Evolutionary conservation across 2,329 filamentous ascomycete genomes (phyloP).

Genomic region (Monilinia aucupariae): DNA sequence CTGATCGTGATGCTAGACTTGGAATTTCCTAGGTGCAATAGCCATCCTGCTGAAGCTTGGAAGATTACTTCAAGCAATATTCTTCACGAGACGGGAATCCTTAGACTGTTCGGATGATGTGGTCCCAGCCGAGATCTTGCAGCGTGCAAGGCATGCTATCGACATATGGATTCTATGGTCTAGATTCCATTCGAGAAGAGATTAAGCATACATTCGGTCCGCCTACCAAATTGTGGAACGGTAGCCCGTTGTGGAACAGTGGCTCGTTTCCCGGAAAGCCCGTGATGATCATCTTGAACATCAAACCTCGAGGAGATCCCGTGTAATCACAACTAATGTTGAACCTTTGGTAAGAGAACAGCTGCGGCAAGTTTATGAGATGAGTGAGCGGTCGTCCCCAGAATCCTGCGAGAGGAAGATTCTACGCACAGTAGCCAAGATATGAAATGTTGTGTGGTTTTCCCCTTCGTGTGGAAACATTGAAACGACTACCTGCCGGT

Average conservation of each 20-base stretch:
- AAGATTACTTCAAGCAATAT: background rate
- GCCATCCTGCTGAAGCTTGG: background rate
- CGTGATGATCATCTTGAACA: background rate
- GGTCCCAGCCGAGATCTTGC: slow-evolving; percentile 1
- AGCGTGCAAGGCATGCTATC: background rate
- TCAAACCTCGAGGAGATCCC: background rate
- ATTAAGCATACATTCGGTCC: slow-evolving; percentile 2
- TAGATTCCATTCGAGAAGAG: background rate
- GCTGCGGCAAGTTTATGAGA: too few relatives aligned
- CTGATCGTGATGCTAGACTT: background rate
- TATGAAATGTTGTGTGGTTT: background rate
- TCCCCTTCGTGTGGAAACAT: background rate
- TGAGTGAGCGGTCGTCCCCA: background rate
- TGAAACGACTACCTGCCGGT: background rate
- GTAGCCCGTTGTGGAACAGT: slow-evolving; percentile 5
- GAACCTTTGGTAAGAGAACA: background rate
- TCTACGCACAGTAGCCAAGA: background rate
- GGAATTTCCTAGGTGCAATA: background rate
- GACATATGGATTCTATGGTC: slow-evolving; percentile 4
- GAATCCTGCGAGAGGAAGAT: background rate
- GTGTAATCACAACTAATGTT: background rate
- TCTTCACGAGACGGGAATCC: background rate
- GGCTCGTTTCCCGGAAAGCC: background rate
- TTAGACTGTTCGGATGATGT: background rate
- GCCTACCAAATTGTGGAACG: slow-evolving; percentile 1